Evolutionary conservation across 192 early-diverging fungal species (phyloP).

Genomic region (Umbelopsis isabellina): DNA sequence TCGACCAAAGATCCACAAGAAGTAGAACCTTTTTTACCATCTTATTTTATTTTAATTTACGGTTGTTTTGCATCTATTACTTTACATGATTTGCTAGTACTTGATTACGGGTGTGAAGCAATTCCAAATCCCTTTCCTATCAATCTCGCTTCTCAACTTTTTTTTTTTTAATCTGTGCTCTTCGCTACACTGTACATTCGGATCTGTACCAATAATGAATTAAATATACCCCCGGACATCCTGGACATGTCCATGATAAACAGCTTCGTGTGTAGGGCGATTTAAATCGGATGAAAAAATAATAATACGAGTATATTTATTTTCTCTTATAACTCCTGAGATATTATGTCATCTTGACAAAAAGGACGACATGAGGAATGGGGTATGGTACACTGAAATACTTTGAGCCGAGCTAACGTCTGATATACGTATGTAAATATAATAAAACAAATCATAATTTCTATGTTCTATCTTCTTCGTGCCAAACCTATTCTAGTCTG

Average conservation of each 20-base stretch:
- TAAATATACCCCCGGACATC: slow-evolving; percentile 10
- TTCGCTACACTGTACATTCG: slow-evolving; percentile 6
- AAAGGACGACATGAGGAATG: neutral
- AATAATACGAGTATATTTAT: too few species aligned
- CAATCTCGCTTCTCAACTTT: neutral
- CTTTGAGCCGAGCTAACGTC: too few species aligned
- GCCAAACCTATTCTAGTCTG: neutral
- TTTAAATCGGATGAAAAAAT: too few species aligned
- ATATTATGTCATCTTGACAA: too few species aligned
- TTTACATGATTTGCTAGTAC: neutral
- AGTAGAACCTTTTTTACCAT: slow-evolving; percentile 19
- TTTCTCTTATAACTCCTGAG: too few species aligned
- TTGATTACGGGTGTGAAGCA: neutral
- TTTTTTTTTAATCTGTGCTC: neutral
- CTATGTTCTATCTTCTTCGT: slow-evolving; percentile 3
- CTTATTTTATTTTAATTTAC: neutral
- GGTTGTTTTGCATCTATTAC: neutral
- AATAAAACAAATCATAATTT: neutral
- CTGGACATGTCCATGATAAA: slow-evolving; percentile 11
- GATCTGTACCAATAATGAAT: neutral
- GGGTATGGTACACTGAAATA: slow-evolving; percentile 14
- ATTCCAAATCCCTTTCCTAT: neutral
- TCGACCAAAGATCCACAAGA: slow-evolving; percentile 39
- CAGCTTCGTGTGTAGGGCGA: too few species aligned
- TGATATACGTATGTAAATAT: too few species aligned